Evolutionary conservation across 305 asterid genomes (phyloP).

Genomic region (Fraxinus sp.): DNA sequence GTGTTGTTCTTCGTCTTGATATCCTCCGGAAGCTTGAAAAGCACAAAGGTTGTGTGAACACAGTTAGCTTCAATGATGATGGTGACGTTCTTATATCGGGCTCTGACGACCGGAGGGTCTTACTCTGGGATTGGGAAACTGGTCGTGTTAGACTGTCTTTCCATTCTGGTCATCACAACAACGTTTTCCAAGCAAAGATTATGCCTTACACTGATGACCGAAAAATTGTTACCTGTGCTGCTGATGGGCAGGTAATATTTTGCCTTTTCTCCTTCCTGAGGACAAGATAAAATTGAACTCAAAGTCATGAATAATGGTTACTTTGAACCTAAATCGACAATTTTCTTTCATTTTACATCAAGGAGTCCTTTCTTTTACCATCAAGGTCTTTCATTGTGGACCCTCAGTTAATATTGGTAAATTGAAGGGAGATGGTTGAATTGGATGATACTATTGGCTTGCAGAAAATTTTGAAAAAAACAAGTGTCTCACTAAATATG

Average conservation of each 20-base stretch:
- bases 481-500: not conserved
- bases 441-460: not conserved
- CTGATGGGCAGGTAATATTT: conserved; percentile 83
- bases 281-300: not conserved
- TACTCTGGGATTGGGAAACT: conserved; percentile 93
- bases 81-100: conserved; percentile 80
- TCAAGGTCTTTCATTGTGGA: not conserved
- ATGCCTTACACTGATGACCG: conserved; percentile 82
- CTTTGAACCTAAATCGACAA: not conserved
- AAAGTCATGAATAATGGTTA: not conserved
- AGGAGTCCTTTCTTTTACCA: not conserved
- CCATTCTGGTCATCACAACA: conserved; percentile 74
- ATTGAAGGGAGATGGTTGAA: not conserved
- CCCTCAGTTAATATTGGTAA: not conserved
- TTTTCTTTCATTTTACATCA: not conserved
- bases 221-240: conserved; percentile 84
- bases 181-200: conserved; percentile 84
- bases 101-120: conserved; percentile 73
- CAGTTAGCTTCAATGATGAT: conserved; percentile 64
- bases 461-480: not conserved
- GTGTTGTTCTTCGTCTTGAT: conserved; percentile 75
- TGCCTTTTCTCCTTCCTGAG: not conserved
- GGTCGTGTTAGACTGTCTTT: conserved; percentile 58
- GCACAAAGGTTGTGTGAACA: conserved; percentile 84
- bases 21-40: conserved; percentile 60